phyloP scores from a whole-genome alignment of 177 flowering plant genomes.

The Vitis hybrid region DNA sequence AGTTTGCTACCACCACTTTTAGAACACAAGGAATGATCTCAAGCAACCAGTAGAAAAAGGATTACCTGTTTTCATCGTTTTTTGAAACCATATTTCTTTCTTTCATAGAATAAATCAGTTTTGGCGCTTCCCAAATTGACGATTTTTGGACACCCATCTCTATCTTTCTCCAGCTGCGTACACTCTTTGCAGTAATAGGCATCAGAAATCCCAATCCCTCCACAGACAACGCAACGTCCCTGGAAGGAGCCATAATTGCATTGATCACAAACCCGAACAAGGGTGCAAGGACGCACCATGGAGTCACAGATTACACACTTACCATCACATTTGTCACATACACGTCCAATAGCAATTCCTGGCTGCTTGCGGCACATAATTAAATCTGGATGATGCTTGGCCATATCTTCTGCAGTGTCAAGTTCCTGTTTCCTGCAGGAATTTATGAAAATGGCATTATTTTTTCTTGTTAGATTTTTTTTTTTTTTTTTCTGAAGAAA shows the following conservation, averaged over 20 bases:
- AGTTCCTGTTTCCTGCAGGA: slow-evolving; percentile 8
- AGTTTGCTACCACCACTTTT: no score
- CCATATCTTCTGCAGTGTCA: slow-evolving; percentile 32
- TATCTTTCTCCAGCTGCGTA: slow-evolving; percentile 84
- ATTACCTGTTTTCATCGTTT: slow-evolving; percentile 46
- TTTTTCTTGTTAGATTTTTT: no score
- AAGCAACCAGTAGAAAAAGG: no score
- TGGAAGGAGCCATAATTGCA: slow-evolving; percentile 90
- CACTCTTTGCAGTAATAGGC: slow-evolving; percentile 91
- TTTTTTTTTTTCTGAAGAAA: no score
- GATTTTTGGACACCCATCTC: slow-evolving; percentile 85
- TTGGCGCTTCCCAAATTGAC: slow-evolving; percentile 86
- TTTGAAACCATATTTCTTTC: slow-evolving; percentile 85
- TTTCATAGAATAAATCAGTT: slow-evolving; percentile 79
- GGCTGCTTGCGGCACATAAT: slow-evolving; percentile 75
- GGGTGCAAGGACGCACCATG: slow-evolving; percentile 81
- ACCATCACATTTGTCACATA: slow-evolving; percentile 68
- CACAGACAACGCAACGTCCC: slow-evolving; percentile 82
- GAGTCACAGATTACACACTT: slow-evolving; percentile 78
- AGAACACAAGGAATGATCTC: no score
- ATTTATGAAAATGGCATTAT: no score
- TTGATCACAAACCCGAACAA: slow-evolving; percentile 82
- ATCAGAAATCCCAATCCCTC: slow-evolving; percentile 84
- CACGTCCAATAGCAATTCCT: slow-evolving; percentile 62
- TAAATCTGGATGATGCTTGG: slow-evolving; percentile 72